phyloP scores from a whole-genome alignment of 139 green algal species.

The Chlamydomonas sphaeroides region DNA sequence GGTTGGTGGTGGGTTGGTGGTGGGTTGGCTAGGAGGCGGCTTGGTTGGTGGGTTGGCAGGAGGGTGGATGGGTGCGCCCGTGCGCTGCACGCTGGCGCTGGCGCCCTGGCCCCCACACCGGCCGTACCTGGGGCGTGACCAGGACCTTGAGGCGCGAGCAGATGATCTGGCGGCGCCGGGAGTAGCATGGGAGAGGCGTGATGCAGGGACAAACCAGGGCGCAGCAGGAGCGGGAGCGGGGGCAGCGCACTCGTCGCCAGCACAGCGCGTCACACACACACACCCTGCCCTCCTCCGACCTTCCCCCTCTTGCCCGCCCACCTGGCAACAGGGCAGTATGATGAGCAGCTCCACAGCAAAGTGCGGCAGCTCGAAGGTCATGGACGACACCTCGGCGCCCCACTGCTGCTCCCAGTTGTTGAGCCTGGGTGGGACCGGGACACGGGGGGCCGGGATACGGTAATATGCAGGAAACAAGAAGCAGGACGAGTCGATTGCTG shows the following conservation, averaged over 20 bases:
- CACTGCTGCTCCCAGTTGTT: slow-evolving; percentile 89
- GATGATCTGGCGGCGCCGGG: slow-evolving; percentile 67
- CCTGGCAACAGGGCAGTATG: slow-evolving; percentile 83
- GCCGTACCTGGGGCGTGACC: slow-evolving; percentile 63
- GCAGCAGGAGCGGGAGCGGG: too few relatives aligned
- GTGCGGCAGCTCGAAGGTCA: slow-evolving; percentile 89
- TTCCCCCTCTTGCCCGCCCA: slow-evolving; percentile 11
- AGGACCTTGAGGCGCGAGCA: slow-evolving; percentile 78
- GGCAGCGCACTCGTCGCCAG: neutral
- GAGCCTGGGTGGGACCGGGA: too few relatives aligned
- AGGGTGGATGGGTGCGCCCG: too few relatives aligned
- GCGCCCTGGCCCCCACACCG: too few relatives aligned
- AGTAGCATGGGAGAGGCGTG: neutral
- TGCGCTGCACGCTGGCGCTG: too few relatives aligned
- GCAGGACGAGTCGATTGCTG: too few relatives aligned
- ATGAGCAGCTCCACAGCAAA: slow-evolving; percentile 89
- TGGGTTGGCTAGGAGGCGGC: too few relatives aligned
- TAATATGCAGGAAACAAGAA: too few relatives aligned
- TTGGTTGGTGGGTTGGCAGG: too few relatives aligned
- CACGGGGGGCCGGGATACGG: too few relatives aligned
- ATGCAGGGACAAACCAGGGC: neutral
- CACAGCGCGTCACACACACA: neutral
- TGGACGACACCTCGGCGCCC: slow-evolving; percentile 66
- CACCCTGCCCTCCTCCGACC: too few relatives aligned
- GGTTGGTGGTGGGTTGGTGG: too few relatives aligned